These are phyloP conservation scores for Calonectria pseudoturangicola DNA, from an alignment of 2,329 filamentous ascomycete species.

Conservation along the genomic window DNA sequence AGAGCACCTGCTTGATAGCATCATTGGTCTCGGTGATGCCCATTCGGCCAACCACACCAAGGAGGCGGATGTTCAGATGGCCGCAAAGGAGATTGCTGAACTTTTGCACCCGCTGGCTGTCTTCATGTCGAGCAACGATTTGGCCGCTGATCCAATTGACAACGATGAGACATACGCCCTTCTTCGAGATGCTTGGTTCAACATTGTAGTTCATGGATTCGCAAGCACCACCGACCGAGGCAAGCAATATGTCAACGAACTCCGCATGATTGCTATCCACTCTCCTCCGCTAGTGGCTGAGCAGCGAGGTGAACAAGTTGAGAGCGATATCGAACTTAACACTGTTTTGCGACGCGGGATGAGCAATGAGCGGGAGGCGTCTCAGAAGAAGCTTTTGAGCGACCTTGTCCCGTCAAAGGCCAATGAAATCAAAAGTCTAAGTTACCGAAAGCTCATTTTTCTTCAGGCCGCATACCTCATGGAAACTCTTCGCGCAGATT, in stretches of 20 bases:
- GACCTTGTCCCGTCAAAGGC: slow-evolving; percentile 85
- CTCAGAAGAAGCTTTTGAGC: slow-evolving; percentile 87
- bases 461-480: slow-evolving; percentile 92
- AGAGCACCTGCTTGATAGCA: slow-evolving; percentile 86
- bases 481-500: slow-evolving; percentile 89
- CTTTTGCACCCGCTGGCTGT: slow-evolving; percentile 91
- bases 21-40: slow-evolving; percentile 93
- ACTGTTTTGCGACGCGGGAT: slow-evolving; percentile 92
- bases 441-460: slow-evolving; percentile 94
- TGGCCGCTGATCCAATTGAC: slow-evolving; percentile 67
- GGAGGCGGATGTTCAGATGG: slow-evolving; percentile 86
- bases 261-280: slow-evolving; percentile 89
- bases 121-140: slow-evolving; percentile 82
- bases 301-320: slow-evolving; percentile 90
- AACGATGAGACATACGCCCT: slow-evolving; percentile 83
- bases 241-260: slow-evolving; percentile 82
- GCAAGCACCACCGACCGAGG: slow-evolving; percentile 83
- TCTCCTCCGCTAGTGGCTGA: slow-evolving; percentile 92
- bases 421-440: slow-evolving; percentile 85
- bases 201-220: slow-evolving; percentile 96
- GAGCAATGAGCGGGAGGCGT: slow-evolving; percentile 83
- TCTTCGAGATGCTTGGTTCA: slow-evolving; percentile 97
- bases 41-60: slow-evolving; percentile 84
- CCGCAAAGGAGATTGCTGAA: slow-evolving; percentile 90
- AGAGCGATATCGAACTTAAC: slow-evolving; percentile 98